These are phyloP conservation scores for Boletus edulis DNA, from an alignment of 768 basidiomycete species.

Conservation along the genomic window DNA sequence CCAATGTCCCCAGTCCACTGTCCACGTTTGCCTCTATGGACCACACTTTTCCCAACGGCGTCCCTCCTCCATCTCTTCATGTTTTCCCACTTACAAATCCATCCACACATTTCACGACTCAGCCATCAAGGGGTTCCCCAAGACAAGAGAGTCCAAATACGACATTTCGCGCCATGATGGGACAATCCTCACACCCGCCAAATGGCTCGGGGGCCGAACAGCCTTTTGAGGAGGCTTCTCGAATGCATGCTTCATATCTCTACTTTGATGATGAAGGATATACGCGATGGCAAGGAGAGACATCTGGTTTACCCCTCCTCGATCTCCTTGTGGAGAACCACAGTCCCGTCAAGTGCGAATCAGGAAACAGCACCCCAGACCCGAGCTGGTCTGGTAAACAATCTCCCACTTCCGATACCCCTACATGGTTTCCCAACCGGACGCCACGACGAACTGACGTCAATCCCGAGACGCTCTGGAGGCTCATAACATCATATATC, in stretches of 20 bases:
- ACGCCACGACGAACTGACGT: slow-evolving; percentile 70
- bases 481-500: slow-evolving; percentile 81
- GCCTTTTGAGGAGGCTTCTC: slow-evolving; percentile 54
- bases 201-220: slow-evolving; percentile 36
- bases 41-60: slow-evolving; percentile 49
- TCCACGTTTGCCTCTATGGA: slow-evolving; percentile 40
- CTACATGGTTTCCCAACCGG: slow-evolving; percentile 84
- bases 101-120: slow-evolving; percentile 67
- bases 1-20: slow-evolving; percentile 32
- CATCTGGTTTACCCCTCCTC: slow-evolving; percentile 86
- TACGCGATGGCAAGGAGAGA: slow-evolving; percentile 90
- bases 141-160: slow-evolving; percentile 45
- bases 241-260: slow-evolving; percentile 75
- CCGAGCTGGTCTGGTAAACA: slow-evolving; percentile 31
- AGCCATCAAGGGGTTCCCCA: slow-evolving; percentile 41
- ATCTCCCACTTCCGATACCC: slow-evolving; percentile 33
- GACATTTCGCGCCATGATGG: slow-evolving; percentile 41
- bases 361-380: slow-evolving; percentile 25
- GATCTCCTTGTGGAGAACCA: slow-evolving; percentile 80
- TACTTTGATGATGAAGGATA: slow-evolving; percentile 88
- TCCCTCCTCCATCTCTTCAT: slow-evolving; percentile 77
- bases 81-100: slow-evolving; percentile 80
- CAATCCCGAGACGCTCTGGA: slow-evolving; percentile 87
- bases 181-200: slow-evolving; percentile 31
- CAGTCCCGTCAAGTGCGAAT: slow-evolving; percentile 37